Evolutionary conservation across 805 yeast species (phyloP), one percentile per base, ranked within the genome.

Genomic region (Danielozyma ontarioensis): DNA sequence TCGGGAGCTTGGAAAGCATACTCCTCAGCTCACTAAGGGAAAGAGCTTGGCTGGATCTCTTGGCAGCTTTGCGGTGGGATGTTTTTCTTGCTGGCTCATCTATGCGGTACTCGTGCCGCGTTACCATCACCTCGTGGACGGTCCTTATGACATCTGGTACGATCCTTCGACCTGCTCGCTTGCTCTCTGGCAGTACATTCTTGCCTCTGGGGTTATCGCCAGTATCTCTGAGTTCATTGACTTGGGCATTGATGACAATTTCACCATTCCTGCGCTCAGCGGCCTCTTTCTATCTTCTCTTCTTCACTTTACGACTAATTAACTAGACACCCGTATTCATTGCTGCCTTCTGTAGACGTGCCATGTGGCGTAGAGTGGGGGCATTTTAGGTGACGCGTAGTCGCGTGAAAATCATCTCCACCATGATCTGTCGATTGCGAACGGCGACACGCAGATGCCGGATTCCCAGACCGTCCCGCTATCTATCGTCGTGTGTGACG

Each of bases 21-120:
- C 55, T 14, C 44, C 45, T 7, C 23, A 45, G 25, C 35, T 50
- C 3, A 37, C 41, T 10, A 12, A 16, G n/a, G 50, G 50, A 7
- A 50, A 50, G 37, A 46, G 51, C 11, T 28, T 50, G 23, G 55
- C 55, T 11, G 55, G 55, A 2, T 41, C 40, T 5, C 25, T 48
- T 36, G 55, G 51, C 27, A 42, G 48, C 13, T 42, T 41, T 17
- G 50, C 11, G 32, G 33, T 42, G 12, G 50, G 49, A 7, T 34
- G 37, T 28, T 26, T 33, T 12, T 40, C 33, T 14, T 41, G 44
- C 26, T 45, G 29, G 32, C 31, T 47, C 2, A 36, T 35, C 18
- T 48, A 44, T 30, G 48, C 47, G 6, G 33, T 34, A 26, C 23
- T 44, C 15, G 41, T 43, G 7, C 50, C 48, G 1, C n/a, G 23